Base-by-base conservation (phyloP, 1,284 basidiomycete genomes). In the Moesziomyces sp. region DNA sequence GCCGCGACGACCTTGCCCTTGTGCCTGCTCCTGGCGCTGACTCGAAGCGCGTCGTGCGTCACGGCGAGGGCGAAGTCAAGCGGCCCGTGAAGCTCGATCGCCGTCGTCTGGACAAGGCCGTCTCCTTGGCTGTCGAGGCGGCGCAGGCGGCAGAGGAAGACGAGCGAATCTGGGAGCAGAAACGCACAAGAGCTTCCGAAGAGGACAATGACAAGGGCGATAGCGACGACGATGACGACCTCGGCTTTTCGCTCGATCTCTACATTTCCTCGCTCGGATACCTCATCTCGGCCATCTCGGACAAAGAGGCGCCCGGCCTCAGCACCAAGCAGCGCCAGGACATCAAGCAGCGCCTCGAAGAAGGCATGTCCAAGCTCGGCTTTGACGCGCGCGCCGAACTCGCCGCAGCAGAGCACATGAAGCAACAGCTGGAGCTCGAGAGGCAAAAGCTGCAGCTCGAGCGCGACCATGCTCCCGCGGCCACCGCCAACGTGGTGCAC, bases 241-340 rank as follows among this genome's bases (percentile, higher is more conserved):
- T 69, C 14, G 65, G 68, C 19, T 78, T 76, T 33, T 78, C 76
- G 13, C 55, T 76, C 13, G 74, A 76, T 30, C 66, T 78, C 3
- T 78, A 78, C 61, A 69, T 78, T 28, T 76, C 74, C 1, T 74
- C 74, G 5, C 45, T 78, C 16, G 63, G 69, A 18, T 78, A 78
- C 49, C 67, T 78, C 18, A 70, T 78, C 49, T 67, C 74, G 0
- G 76, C 76, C 4, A 56, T 78, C 13, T 67, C 65, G n/a, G 66
- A 73, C 33, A 67, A 62, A 7, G 76, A 76, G 19, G 68, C 70
- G 11, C 38, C 55, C 13, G 60, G 50, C 2, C 49, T 78, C 14
- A 56, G 44, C 50, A 45, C 33, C 43, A 76, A 71, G 54, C 74
- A 78, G 21, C 50, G 52, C 16, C 30, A 58, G 21, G 76, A 76